Evolutionary conservation across 345 rosid genomes (phyloP).

Genomic region (Gossypium bickii): DNA sequence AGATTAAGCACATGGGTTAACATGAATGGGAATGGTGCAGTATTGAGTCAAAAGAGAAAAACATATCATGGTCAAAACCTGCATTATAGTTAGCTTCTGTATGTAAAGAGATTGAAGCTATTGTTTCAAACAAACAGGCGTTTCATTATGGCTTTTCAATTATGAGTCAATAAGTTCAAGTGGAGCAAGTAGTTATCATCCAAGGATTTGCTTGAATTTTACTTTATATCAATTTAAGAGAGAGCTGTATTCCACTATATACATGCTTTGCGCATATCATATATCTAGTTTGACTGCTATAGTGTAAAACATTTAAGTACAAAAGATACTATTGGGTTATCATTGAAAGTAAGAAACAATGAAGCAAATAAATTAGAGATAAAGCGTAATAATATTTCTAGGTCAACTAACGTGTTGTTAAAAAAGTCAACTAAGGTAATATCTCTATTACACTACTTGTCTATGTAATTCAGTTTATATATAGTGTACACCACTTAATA

Average conservation of each 20-base stretch:
- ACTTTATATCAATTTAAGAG: too few species aligned
- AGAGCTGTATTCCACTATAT: background rate
- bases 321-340: background rate
- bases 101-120: background rate
- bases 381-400: too few species aligned
- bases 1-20: background rate
- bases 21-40: too few species aligned
- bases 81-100: background rate
- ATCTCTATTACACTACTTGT: too few species aligned
- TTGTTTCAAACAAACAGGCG: background rate
- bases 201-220: background rate
- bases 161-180: slow-evolving; percentile 2
- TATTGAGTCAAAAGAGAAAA: background rate
- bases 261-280: background rate
- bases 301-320: background rate
- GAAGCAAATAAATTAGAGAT: background rate
- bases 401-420: too few species aligned
- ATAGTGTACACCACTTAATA: too few species aligned
- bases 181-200: slow-evolving; percentile 1
- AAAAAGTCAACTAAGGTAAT: too few species aligned
- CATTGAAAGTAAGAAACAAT: background rate
- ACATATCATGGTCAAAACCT: background rate
- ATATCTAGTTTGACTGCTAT: background rate
- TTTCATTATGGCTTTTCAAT: slow-evolving; percentile 5
- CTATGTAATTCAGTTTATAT: too few species aligned